These are phyloP conservation scores for Hypoxylon sp. DNA, from an alignment of 2,329 filamentous ascomycete species.

Conservation along the genomic window DNA sequence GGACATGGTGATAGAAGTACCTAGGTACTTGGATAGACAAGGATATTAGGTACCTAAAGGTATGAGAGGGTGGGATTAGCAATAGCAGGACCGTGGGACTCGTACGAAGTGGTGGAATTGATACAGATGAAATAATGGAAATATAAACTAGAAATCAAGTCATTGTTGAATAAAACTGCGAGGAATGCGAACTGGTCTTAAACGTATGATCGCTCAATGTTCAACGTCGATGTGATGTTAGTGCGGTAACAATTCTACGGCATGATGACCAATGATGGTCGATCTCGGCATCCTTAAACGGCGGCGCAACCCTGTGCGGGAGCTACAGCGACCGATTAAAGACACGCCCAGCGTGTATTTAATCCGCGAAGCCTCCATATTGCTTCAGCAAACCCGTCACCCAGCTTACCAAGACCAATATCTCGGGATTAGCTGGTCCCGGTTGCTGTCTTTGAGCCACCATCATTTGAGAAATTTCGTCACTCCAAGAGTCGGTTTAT, in stretches of 20 bases:
- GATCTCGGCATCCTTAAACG: slow-evolving; percentile 22
- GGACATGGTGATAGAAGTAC: slow-evolving; percentile 25
- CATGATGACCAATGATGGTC: slow-evolving; percentile 30
- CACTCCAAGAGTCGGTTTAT: neutral
- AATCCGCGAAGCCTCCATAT: neutral
- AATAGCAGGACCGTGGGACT: neutral
- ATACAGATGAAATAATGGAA: neutral
- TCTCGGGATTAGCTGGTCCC: slow-evolving; percentile 26
- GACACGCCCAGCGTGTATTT: slow-evolving; percentile 16
- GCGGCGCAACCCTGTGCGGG: slow-evolving; percentile 25
- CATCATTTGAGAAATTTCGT: neutral
- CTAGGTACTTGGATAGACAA: neutral
- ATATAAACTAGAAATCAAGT: neutral
- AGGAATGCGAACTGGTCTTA: neutral
- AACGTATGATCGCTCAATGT: slow-evolving; percentile 2
- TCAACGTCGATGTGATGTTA: slow-evolving; percentile 37
- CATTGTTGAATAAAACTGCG: slow-evolving; percentile 18
- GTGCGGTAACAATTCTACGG: slow-evolving; percentile 8
- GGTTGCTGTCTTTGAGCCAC: neutral
- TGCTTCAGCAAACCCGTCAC: no score
- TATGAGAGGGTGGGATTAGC: neutral
- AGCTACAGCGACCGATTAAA: slow-evolving; percentile 33
- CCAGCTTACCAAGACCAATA: neutral
- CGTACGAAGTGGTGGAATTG: neutral
- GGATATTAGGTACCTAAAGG: slow-evolving; percentile 5